These are phyloP conservation scores for Leishmania tropica DNA, from an alignment of 208 protist genomes.

Conservation along the genomic window DNA sequence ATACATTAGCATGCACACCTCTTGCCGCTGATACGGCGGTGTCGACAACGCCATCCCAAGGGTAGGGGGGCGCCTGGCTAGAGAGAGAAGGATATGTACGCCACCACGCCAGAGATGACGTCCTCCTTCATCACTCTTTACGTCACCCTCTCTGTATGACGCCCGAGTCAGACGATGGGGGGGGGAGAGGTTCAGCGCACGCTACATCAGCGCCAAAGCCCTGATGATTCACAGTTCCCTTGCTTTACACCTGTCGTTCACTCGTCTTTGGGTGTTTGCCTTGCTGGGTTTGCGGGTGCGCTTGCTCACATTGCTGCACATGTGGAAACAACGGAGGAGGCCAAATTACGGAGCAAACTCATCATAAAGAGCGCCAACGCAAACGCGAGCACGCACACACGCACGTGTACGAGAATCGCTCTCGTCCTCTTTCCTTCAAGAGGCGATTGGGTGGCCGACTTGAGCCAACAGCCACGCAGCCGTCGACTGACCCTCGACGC, in stretches of 20 bases:
- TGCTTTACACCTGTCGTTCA: no score
- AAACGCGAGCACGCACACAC: not conserved
- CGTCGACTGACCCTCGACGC: constrained; percentile 27
- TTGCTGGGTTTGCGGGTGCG: not conserved
- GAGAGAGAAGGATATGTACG: not conserved
- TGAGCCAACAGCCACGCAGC: constrained; percentile 25
- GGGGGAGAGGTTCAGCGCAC: not conserved
- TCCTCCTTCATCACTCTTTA: not conserved
- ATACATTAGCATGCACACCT: not conserved
- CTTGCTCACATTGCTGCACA: not conserved
- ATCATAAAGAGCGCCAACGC: not conserved
- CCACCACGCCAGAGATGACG: not conserved
- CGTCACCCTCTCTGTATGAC: not conserved
- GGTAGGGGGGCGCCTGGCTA: not conserved
- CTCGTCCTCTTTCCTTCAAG: not conserved
- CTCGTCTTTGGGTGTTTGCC: not conserved
- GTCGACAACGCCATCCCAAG: not conserved
- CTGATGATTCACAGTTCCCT: not conserved
- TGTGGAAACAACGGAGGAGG: not conserved
- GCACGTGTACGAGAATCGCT: not conserved
- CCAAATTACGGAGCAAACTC: not conserved
- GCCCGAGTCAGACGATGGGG: not conserved
- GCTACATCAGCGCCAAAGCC: not conserved
- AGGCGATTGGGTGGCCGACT: constrained; percentile 1
- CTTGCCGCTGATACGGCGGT: not conserved